Evolutionary conservation across 306 rosid genomes (phyloP).

Genomic region (Ammopiptanthus mongolicus): DNA sequence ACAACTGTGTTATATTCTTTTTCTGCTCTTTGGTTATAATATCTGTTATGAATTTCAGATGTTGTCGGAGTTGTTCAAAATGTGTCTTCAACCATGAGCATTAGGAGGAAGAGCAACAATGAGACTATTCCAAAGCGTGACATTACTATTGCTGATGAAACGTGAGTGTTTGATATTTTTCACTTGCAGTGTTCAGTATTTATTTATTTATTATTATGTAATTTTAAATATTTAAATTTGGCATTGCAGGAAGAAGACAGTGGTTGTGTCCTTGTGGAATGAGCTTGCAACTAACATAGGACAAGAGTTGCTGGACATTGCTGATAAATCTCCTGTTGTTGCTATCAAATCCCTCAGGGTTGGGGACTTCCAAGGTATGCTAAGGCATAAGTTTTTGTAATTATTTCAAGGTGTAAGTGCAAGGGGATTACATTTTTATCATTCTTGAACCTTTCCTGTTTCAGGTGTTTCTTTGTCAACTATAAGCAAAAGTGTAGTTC

Average conservation of each 20-base stretch:
- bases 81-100: constrained; percentile 85
- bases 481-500: constrained; percentile 47
- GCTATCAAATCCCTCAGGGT: constrained; percentile 82
- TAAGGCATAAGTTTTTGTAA: neutral
- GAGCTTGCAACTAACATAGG: constrained; percentile 83
- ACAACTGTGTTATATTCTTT: too few species aligned
- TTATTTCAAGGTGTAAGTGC: neutral
- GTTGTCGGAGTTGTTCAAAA: constrained; percentile 80
- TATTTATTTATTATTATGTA: neutral
- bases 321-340: constrained; percentile 61
- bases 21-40: neutral
- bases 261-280: constrained; percentile 85
- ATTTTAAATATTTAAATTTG: neutral
- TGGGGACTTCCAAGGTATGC: constrained; percentile 89
- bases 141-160: constrained; percentile 86
- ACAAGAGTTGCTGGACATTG: constrained; percentile 68
- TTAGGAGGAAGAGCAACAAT: constrained; percentile 74
- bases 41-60: constrained; percentile 39
- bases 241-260: constrained; percentile 71
- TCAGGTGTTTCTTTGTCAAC: constrained; percentile 90
- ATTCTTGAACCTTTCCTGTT: neutral
- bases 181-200: neutral
- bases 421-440: neutral
- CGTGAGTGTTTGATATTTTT: constrained; percentile 35
- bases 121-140: constrained; percentile 87